phyloP scores from a whole-genome alignment of 495 filamentous ascomycete genomes.

The Articulospora tetracladia region DNA sequence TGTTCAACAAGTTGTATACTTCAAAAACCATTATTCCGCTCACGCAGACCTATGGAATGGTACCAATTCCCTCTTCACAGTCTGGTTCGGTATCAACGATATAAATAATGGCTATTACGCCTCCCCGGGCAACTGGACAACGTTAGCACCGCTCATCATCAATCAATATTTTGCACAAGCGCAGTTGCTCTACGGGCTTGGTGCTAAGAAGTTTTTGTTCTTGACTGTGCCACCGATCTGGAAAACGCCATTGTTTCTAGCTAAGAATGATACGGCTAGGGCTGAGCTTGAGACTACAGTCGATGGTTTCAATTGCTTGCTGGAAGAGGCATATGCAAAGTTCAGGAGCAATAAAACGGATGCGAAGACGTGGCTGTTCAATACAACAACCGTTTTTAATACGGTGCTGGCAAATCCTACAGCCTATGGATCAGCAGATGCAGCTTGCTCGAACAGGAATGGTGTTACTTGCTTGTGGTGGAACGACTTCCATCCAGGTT shows the following conservation, averaged over 20 bases:
- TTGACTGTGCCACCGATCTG: constrained; percentile 47
- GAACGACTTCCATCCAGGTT: constrained; percentile 21
- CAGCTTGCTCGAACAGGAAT: constrained; percentile 39
- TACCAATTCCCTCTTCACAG: constrained; percentile 55
- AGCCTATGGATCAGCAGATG: constrained; percentile 37
- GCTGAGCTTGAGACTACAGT: background rate
- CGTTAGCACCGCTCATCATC: constrained; percentile 25
- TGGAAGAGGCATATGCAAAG: background rate
- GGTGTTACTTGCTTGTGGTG: constrained; percentile 28
- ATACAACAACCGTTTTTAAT: constrained; percentile 38
- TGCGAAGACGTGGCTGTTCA: constrained; percentile 12
- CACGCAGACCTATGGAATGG: constrained; percentile 51
- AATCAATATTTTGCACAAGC: constrained; percentile 35
- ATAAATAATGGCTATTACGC: constrained; percentile 58
- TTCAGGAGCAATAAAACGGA: constrained; percentile 8
- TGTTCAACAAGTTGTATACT: constrained; percentile 51
- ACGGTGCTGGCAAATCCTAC: constrained; percentile 36
- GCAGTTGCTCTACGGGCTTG: constrained; percentile 32
- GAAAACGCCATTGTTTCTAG: constrained; percentile 29
- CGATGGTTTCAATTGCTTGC: constrained; percentile 5
- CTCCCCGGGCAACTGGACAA: constrained; percentile 4
- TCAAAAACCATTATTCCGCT: constrained; percentile 16
- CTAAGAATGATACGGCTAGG: background rate
- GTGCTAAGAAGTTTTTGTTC: constrained; percentile 42
- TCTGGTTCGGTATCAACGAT: constrained; percentile 82